Conservation (phyloP, 2,329 filamentous ascomycete species). For the Colletotrichum tropicale region DNA sequence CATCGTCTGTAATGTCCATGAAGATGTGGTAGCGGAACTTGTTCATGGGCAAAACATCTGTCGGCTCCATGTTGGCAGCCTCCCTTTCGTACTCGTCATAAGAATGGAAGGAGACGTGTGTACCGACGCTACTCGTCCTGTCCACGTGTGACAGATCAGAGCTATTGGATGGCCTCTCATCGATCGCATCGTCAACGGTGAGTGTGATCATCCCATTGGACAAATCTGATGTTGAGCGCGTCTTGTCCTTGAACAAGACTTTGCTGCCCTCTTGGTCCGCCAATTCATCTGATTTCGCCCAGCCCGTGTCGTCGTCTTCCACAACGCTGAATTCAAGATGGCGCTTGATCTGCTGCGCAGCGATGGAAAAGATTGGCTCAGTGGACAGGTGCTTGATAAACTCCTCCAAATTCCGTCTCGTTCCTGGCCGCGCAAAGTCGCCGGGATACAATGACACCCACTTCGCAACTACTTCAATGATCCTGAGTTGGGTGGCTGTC, state of each 20-base stretch:
- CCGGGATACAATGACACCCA: constrained; percentile 93
- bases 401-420: constrained; percentile 72
- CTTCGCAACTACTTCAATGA: constrained; percentile 82
- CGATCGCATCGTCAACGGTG: constrained; percentile 50
- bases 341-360: constrained; percentile 83
- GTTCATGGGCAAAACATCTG: constrained; percentile 71
- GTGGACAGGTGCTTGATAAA: constrained; percentile 78
- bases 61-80: constrained; percentile 73
- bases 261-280: constrained; percentile 38
- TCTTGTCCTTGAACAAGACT: constrained; percentile 32
- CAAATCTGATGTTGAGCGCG: constrained; percentile 34
- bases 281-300: constrained; percentile 80
- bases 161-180: constrained; percentile 49
- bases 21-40: constrained; percentile 91
- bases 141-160: constrained; percentile 48
- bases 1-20: constrained; percentile 84
- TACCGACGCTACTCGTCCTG: constrained; percentile 40
- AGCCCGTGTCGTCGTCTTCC: constrained; percentile 91
- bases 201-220: constrained; percentile 52
- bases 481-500: constrained; percentile 80
- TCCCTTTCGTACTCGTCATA: constrained; percentile 83
- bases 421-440: constrained; percentile 84
- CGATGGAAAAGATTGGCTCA: constrained; percentile 82
- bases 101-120: constrained; percentile 64
- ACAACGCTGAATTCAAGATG: constrained; percentile 74